These are phyloP conservation scores for Globisporangium acanthophoron DNA, from an alignment of 352 stramenopile genomes.

Conservation along the genomic window DNA sequence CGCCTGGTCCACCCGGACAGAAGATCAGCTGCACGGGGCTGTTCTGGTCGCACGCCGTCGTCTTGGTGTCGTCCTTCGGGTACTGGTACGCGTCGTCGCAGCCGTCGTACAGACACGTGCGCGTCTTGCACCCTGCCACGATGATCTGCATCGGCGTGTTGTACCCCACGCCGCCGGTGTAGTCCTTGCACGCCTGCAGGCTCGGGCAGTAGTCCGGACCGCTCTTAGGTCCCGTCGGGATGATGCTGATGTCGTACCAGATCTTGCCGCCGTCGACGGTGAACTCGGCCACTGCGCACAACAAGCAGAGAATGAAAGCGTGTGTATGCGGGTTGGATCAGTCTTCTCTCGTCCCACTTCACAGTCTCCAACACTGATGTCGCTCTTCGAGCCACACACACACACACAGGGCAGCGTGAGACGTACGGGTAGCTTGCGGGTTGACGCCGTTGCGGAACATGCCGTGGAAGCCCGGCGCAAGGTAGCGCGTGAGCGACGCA, in stretches of 20 bases:
- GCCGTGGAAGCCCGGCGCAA: conserved; percentile 8
- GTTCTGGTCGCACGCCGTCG: conserved; percentile 36
- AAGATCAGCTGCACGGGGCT: conserved; percentile 41
- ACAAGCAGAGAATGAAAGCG: neutral
- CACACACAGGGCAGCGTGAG: neutral
- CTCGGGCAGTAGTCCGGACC: conserved; percentile 42
- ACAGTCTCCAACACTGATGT: neutral
- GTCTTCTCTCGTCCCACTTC: too few relatives aligned
- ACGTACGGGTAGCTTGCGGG: conserved; percentile 18
- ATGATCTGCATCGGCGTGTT: conserved; percentile 67
- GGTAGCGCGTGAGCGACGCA: neutral
- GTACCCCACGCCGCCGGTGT: conserved; percentile 54
- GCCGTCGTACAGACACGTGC: conserved; percentile 45
- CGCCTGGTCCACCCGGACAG: conserved; percentile 32
- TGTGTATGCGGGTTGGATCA: too few relatives aligned
- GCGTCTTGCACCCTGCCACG: conserved; percentile 31
- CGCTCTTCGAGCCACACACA: too few relatives aligned
- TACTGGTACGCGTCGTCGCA: conserved; percentile 61
- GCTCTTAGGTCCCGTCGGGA: conserved; percentile 53
- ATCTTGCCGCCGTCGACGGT: conserved; percentile 33
- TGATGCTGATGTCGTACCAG: conserved; percentile 75
- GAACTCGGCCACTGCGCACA: conserved; percentile 51
- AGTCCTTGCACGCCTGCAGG: conserved; percentile 44
- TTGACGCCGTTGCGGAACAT: conserved; percentile 18
- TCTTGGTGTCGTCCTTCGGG: conserved; percentile 73